These are phyloP conservation scores for Ustilago bromivora DNA, from an alignment of 1,284 basidiomycete genomes.

Conservation along the genomic window DNA sequence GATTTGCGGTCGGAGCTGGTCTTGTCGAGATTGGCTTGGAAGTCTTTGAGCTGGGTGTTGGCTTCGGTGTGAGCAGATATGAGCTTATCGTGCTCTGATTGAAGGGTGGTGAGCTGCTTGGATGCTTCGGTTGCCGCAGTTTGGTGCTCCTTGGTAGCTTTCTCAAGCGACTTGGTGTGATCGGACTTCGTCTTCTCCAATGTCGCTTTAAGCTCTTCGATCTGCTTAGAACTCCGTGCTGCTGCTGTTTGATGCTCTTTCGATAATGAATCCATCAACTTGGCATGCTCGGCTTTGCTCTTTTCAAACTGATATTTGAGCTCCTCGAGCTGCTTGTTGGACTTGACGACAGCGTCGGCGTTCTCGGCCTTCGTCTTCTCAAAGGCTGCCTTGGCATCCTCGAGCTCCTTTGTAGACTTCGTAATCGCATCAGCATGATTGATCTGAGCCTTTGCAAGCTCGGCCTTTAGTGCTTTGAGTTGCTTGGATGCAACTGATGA, in stretches of 20 bases:
- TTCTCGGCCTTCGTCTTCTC: constrained; percentile 20
- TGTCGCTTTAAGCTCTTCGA: neutral
- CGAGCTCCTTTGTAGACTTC: neutral
- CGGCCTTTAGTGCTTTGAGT: constrained; percentile 11
- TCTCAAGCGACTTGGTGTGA: constrained; percentile 8
- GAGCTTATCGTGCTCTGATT: constrained; percentile 9
- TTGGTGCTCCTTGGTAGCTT: constrained; percentile 20
- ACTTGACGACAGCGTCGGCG: neutral
- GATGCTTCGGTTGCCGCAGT: neutral
- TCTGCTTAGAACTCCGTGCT: neutral
- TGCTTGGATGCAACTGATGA: constrained; percentile 3
- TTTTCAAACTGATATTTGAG: constrained; percentile 5
- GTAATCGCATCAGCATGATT: neutral
- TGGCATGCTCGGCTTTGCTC: constrained; percentile 9
- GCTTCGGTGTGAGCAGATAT: constrained; percentile 13
- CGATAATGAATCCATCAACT: neutral
- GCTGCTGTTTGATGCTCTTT: constrained; percentile 6
- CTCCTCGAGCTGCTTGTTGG: constrained; percentile 1
- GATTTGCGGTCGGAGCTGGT: constrained; percentile 14
- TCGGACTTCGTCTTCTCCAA: constrained; percentile 7
- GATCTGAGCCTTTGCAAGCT: neutral
- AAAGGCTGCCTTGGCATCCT: constrained; percentile 1
- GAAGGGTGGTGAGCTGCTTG: constrained; percentile 14
- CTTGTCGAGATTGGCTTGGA: constrained; percentile 12
- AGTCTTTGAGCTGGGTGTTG: constrained; percentile 5